phyloP scores from a whole-genome alignment of 2,329 filamentous ascomycete genomes.

The Cordyceps cateniannulata region DNA sequence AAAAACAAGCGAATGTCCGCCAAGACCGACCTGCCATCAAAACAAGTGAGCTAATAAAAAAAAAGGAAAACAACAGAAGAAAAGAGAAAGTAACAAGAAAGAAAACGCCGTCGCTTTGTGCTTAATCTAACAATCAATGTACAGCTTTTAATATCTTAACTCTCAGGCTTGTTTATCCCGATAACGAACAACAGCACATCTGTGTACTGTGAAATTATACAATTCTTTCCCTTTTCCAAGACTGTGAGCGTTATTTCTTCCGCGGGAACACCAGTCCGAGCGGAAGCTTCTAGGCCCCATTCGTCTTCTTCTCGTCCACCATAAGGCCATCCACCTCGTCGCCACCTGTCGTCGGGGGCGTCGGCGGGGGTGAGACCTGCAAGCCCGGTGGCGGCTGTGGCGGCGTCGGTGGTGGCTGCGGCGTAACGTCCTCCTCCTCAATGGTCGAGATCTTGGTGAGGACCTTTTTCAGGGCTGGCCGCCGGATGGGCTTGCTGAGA shows the following conservation, averaged over 20 bases:
- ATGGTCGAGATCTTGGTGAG: slow-evolving; percentile 80
- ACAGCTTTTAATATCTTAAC: not conserved
- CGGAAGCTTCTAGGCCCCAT: not conserved
- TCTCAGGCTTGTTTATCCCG: too few relatives aligned
- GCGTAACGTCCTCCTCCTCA: slow-evolving; percentile 51
- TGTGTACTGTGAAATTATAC: not conserved
- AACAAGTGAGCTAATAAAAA: not conserved
- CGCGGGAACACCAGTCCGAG: not conserved
- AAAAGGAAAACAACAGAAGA: not conserved
- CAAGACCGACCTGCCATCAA: too few relatives aligned
- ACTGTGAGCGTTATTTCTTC: not conserved
- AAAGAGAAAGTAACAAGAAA: not conserved
- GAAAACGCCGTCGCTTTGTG: slow-evolving; percentile 7
- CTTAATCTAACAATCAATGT: not conserved
- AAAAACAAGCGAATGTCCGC: not conserved
- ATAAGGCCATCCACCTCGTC: not conserved
- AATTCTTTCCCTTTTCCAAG: not conserved
- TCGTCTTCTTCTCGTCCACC: not conserved
- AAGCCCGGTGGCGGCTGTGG: not conserved
- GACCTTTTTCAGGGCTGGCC: slow-evolving; percentile 79
- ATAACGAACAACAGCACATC: not conserved
- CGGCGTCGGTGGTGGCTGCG: not conserved
- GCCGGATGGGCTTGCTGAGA: slow-evolving; percentile 68
- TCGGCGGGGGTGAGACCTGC: not conserved
- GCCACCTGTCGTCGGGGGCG: not conserved